These are phyloP conservation scores for Gossypium schwendimanii DNA, from an alignment of 441 rosid genomes.

Conservation along the genomic window DNA sequence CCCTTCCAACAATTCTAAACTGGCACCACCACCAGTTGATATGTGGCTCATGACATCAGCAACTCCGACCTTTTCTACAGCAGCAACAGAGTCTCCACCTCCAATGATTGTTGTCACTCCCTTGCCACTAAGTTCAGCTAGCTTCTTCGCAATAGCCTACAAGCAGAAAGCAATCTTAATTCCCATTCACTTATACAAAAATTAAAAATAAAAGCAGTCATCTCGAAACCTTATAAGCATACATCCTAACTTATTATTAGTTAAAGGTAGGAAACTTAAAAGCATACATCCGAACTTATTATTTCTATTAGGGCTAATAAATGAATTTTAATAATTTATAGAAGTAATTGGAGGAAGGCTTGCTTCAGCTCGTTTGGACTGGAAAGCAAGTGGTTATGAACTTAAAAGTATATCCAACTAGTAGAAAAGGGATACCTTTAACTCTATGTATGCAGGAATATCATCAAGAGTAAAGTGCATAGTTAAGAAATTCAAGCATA, in stretches of 20 bases:
- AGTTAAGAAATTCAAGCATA: slow-evolving; percentile 18
- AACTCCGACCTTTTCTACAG: slow-evolving; percentile 59
- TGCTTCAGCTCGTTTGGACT: not conserved
- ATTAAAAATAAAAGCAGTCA: not conserved
- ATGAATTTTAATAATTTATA: not conserved
- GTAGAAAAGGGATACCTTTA: not conserved
- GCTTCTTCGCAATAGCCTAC: slow-evolving; percentile 59
- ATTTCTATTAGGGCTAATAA: not conserved
- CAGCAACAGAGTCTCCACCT: slow-evolving; percentile 67
- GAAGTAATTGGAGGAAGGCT: not conserved
- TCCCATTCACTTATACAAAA: not conserved
- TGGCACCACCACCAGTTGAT: slow-evolving; percentile 67
- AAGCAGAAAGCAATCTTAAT: slow-evolving; percentile 11
- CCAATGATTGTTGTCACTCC: slow-evolving; percentile 68
- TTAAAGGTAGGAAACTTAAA: not conserved
- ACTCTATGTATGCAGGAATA: not conserved
- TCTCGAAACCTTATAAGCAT: not conserved
- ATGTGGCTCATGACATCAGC: slow-evolving; percentile 64
- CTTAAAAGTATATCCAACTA: not conserved
- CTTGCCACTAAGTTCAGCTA: slow-evolving; percentile 54
- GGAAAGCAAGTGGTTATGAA: not conserved
- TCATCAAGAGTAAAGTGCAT: not conserved
- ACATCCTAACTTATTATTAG: not conserved
- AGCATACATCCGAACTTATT: not conserved
- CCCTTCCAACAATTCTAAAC: slow-evolving; percentile 64